These are phyloP conservation scores for Chlamydomonas sp. DNA, from an alignment of 139 green algal species.

Conservation along the genomic window DNA sequence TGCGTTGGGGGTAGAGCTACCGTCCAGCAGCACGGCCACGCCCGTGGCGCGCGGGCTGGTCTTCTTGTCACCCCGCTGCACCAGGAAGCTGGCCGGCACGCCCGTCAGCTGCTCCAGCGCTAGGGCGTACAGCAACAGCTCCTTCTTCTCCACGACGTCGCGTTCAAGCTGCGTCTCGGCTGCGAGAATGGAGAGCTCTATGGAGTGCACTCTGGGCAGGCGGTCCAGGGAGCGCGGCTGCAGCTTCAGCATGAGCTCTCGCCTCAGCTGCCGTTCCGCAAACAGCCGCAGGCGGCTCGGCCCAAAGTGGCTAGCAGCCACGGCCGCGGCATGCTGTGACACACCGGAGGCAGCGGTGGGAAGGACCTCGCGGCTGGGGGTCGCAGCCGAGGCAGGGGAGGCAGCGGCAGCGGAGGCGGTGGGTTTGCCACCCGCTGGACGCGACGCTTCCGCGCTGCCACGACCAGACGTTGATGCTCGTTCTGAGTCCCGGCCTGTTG, in stretches of 20 bases:
- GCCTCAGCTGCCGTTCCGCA: conserved; percentile 4
- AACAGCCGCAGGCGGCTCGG: conserved; percentile 8
- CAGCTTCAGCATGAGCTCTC: conserved; percentile 41
- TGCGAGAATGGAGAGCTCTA: conserved; percentile 19
- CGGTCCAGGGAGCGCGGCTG: conserved; percentile 1
- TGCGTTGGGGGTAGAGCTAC: background rate
- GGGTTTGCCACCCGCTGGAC: background rate
- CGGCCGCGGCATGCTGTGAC: background rate
- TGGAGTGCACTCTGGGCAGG: conserved; percentile 6
- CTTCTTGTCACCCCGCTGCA: background rate
- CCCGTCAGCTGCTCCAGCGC: conserved; percentile 42
- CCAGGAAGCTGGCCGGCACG: background rate
- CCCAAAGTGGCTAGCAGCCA: background rate
- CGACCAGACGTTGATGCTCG: conserved; percentile 17
- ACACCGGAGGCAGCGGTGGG: background rate
- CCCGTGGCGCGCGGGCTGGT: background rate
- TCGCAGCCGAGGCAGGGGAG: too few species aligned
- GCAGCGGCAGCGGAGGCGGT: background rate
- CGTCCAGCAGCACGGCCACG: conserved; percentile 36
- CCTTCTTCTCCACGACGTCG: conserved; percentile 29
- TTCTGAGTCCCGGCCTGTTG: background rate
- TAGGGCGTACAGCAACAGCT: conserved; percentile 43
- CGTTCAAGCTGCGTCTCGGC: conserved; percentile 18
- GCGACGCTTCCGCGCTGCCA: background rate
- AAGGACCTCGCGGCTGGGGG: too few species aligned